Percentiles rank a stretch among this genome's conserved stretches.
Evolutionary conservation across 805 yeast species (phyloP).

Genomic region (Kazachstania taianensis): DNA sequence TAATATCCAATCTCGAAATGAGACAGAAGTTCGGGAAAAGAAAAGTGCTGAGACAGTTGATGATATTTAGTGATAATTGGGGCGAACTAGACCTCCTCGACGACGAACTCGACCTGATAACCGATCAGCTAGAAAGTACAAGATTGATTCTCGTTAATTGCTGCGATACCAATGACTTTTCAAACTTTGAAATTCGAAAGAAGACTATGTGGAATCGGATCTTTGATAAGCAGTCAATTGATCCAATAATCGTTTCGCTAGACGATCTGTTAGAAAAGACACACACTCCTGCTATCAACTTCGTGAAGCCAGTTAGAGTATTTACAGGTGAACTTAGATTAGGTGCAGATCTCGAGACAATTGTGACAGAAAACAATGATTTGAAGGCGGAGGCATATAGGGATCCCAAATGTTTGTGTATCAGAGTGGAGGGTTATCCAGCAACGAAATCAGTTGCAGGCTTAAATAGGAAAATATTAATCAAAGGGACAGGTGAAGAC

Average conservation of each 20-base stretch:
- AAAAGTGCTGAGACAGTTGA: conserved; percentile 17
- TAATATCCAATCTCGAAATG: conserved; percentile 18
- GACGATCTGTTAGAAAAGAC: conserved; percentile 12
- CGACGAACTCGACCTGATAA: conserved; percentile 17
- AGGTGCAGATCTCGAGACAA: conserved; percentile 14
- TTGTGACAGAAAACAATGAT: conserved; percentile 1
- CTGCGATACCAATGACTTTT: neutral
- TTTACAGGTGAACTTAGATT: conserved; percentile 24
- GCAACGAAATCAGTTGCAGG: conserved; percentile 29
- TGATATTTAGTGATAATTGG: conserved; percentile 21
- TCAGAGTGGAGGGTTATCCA: conserved; percentile 55
- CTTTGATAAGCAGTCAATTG: conserved; percentile 11
- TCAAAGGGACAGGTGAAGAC: conserved; percentile 7
- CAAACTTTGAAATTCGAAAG: neutral
- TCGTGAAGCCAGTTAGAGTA: conserved; percentile 23
- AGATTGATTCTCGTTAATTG: conserved; percentile 20
- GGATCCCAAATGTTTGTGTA: conserved; percentile 28
- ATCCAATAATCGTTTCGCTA: conserved; percentile 11
- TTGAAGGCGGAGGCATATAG: conserved; percentile 7
- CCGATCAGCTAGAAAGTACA: conserved; percentile 14
- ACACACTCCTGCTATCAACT: conserved; percentile 11
- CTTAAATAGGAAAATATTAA: conserved; percentile 15
- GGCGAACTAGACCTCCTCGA: conserved; percentile 17
- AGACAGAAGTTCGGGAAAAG: conserved; percentile 17
- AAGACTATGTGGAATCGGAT: conserved; percentile 15